These are phyloP conservation scores for Ramularia collo-cygni DNA, from an alignment of 2,329 filamentous ascomycete species.

Conservation along the genomic window DNA sequence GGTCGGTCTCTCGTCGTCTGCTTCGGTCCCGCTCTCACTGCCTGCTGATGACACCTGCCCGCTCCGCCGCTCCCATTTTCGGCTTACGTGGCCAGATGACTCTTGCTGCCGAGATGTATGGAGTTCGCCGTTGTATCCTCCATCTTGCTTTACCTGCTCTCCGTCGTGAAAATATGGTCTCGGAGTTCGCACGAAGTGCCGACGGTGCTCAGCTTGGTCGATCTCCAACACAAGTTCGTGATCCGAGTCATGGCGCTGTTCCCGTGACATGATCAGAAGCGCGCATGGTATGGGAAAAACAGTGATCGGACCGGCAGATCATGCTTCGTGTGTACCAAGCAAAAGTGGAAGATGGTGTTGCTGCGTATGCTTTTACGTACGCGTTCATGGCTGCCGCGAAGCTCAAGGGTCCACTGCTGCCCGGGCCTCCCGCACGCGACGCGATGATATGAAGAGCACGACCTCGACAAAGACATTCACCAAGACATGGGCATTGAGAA, in stretches of 20 bases:
- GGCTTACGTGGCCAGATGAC: no score
- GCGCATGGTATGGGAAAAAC: no score
- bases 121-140: no score
- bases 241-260: neutral
- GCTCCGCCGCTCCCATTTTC: conserved; percentile 15
- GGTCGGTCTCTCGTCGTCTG: conserved; percentile 74
- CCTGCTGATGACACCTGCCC: conserved; percentile 46
- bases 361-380: neutral
- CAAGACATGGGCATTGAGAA: no score
- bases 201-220: conserved; percentile 13
- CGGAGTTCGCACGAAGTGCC: conserved; percentile 21
- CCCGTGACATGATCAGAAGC: no score
- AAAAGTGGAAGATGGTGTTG: neutral
- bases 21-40: conserved; percentile 90
- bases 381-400: no score
- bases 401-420: no score
- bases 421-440: no score
- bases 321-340: no score
- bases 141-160: conserved; percentile 13
- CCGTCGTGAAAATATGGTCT: conserved; percentile 26
- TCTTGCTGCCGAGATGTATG: neutral
- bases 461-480: no score
- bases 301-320: no score
- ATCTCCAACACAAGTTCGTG: conserved; percentile 5
- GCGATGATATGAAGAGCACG: no score